phyloP scores from a whole-genome alignment of 129 eudicot species.

The Saposhnikovia divaricata region DNA sequence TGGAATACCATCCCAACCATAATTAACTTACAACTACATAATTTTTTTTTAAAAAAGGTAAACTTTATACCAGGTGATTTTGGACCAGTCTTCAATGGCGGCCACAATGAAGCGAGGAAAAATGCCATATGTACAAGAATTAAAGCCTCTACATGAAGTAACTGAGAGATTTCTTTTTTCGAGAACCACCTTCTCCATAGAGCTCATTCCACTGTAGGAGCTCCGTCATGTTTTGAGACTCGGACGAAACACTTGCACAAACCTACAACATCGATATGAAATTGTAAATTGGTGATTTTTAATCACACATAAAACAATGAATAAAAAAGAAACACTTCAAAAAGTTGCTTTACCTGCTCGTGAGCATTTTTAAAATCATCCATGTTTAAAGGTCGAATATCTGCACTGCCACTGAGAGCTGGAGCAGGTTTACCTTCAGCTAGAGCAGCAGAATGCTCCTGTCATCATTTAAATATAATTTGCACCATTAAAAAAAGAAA shows the following conservation, averaged over 20 bases:
- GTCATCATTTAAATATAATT: conserved; percentile 16
- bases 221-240: conserved; percentile 74
- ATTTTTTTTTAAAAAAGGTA: not conserved
- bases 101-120: not conserved
- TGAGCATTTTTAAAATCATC: conserved; percentile 84
- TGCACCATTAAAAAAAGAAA: not conserved
- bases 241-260: conserved; percentile 82
- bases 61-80: not conserved
- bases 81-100: not conserved
- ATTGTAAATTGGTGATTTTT: not conserved
- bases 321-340: not conserved
- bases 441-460: conserved; percentile 70
- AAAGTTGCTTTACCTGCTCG: conserved; percentile 43
- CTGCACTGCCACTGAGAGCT: conserved; percentile 65
- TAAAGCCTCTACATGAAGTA: conserved; percentile 61
- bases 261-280: conserved; percentile 31
- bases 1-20: not conserved
- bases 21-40: not conserved
- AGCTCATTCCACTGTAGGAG: conserved; percentile 86
- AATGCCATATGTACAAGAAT: conserved; percentile 16
- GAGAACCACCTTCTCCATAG: conserved; percentile 89
- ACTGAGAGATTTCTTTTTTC: conserved; percentile 66
- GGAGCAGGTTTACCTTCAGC: conserved; percentile 78
- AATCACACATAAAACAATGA: not conserved
- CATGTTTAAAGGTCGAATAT: conserved; percentile 66